Evolutionary conservation across 2,329 filamentous ascomycete species (phyloP), one percentile per base, ranked within the genome.

Genomic region (Delphinella strobiligena): DNA sequence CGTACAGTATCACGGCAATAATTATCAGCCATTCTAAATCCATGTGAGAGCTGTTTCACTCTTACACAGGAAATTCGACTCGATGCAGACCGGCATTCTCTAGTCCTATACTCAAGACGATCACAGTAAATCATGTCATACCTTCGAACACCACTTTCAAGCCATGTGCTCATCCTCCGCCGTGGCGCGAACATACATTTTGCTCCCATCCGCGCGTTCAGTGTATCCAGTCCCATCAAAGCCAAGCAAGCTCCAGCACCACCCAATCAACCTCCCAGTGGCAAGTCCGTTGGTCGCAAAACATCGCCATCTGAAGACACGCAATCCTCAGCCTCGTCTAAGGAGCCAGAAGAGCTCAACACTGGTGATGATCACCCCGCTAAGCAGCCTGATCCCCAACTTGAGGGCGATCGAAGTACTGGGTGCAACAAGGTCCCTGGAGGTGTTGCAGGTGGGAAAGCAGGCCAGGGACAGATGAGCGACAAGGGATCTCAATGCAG

Each of bases 371-470:
- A 61, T 15, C 56, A 61, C 38, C 59, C 59, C 1, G 58, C 58
- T 1, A 61, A 61, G 42, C 59, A 61, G 37, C 58, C 58, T 1
- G 58, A 62, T 37, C 37, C 48, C 5, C 58, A 62, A 43, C 40
- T 44, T 14, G 38, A 55, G 44, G 55, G 55, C 4, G 50, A 43
- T 1, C 44, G 55, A 32, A 54, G 38, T 24, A 62, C 58, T 14
- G 58, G 59, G 0, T 58, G 61, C 37, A 34, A 46, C 12, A 43
- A 50, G 30, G 37, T 43, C 9, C n/a, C n/a, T n/a, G 27, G 42
- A 27, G 53, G 52, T 5, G 54, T 60, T 2, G 47, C 55, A 36
- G 57, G 58, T 7, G 57, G 59, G 18, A 59, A 60, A 45, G 52
- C 52, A 30, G 55, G 56, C 2, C 22, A 54, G 42, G 52, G 40